phyloP scores from a whole-genome alignment of 768 basidiomycete genomes.

The Lactifluus subvellereus region DNA sequence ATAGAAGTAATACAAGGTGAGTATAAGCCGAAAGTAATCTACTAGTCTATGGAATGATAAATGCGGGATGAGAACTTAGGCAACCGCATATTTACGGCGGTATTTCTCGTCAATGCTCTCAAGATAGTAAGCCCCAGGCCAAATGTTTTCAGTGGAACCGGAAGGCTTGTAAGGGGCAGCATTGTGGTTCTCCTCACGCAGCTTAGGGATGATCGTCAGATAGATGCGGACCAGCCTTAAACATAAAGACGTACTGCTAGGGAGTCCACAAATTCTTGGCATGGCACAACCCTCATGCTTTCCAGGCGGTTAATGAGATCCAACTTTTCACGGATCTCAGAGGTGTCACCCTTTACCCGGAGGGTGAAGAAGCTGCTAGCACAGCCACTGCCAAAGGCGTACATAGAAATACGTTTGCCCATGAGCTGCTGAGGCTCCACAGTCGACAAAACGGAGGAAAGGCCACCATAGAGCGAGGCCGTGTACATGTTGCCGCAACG shows the following conservation, averaged over 20 bases:
- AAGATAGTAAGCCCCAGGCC: conserved; percentile 92
- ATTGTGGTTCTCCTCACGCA: conserved; percentile 96
- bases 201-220: conserved; percentile 34
- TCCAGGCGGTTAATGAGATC: conserved; percentile 73
- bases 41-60: conserved; percentile 4
- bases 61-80: background rate
- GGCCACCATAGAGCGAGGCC: conserved; percentile 89
- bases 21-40: background rate
- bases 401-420: conserved; percentile 87
- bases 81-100: conserved; percentile 70
- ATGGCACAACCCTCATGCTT: conserved; percentile 85
- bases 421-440: conserved; percentile 63
- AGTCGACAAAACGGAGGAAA: conserved; percentile 77
- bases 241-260: conserved; percentile 46
- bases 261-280: conserved; percentile 87
- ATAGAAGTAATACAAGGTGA: conserved; percentile 11
- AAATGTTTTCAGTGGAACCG: conserved; percentile 87
- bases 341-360: conserved; percentile 81
- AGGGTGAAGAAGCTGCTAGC: conserved; percentile 93
- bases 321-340: conserved; percentile 74
- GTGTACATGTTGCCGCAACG: conserved; percentile 99
- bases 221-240: background rate
- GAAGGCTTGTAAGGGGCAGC: conserved; percentile 76
- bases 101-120: conserved; percentile 84
- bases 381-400: conserved; percentile 94